phyloP scores from a whole-genome alignment of 1,284 basidiomycete species.

The Cutaneotrichosporon arboriforme region DNA sequence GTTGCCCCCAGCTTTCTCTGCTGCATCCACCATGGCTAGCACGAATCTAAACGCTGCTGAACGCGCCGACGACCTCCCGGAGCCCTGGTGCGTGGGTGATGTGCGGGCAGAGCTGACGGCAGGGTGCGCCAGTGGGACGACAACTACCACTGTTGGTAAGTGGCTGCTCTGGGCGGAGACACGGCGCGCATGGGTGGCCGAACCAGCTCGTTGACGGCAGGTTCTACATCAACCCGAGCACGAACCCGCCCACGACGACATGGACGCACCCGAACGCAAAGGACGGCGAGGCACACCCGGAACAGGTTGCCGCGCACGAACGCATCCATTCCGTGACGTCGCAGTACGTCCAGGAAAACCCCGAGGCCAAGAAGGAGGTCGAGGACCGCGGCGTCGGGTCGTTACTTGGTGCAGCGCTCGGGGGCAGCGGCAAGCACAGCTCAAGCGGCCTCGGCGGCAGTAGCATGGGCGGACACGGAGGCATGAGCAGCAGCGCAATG shows the following conservation, averaged over 20 bases:
- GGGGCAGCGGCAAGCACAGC: constrained; percentile 4
- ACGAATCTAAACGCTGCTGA: background rate
- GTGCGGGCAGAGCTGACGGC: background rate
- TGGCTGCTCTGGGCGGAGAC: constrained; percentile 15
- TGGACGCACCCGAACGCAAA: constrained; percentile 31
- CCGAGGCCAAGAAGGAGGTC: background rate
- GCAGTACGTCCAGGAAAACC: constrained; percentile 3
- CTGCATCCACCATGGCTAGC: background rate
- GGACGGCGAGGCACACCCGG: constrained; percentile 32
- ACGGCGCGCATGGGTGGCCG: background rate
- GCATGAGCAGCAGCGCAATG: constrained; percentile 1
- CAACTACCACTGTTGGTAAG: constrained; percentile 24
- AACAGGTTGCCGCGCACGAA: constrained; percentile 25
- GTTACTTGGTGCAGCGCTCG: constrained; percentile 2
- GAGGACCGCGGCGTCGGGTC: constrained; percentile 14
- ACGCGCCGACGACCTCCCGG: constrained; percentile 13
- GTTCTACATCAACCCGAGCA: constrained; percentile 30
- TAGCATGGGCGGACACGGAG: constrained; percentile 7
- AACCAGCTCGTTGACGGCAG: background rate
- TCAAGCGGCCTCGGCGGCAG: constrained; percentile 8
- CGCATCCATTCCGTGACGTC: constrained; percentile 4
- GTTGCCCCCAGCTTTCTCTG: background rate
- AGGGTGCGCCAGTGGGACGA: constrained; percentile 37
- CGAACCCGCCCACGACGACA: constrained; percentile 34
- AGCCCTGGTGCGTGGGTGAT: constrained; percentile 3